Base-by-base conservation (phyloP, 1,139 yeast species). In the Geotrichum fermentans region DNA sequence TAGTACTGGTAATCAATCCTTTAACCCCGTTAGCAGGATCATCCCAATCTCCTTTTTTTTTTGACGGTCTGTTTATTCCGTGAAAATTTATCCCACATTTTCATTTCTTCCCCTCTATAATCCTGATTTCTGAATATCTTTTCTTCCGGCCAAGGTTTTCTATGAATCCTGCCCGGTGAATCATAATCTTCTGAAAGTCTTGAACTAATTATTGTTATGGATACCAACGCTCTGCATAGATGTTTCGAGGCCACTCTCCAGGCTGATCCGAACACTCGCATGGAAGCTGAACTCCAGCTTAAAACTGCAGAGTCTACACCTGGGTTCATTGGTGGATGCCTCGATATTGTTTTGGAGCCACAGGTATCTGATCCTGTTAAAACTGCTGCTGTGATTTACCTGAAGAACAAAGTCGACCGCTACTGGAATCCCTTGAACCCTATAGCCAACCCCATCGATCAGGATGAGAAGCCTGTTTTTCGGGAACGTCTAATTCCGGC, bases 181-280 rank as follows among this genome's bases (percentile, higher is more conserved):
- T 24, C n/a, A n/a, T n/a, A n/a, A n/a, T n/a, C n/a, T n/a, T n/a
- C n/a, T n/a, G n/a, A n/a, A n/a, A n/a, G n/a, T n/a, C n/a, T n/a
- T n/a, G n/a, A n/a, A n/a, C n/a, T n/a, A n/a, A n/a, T n/a, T n/a
- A n/a, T n/a, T n/a, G n/a, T 28, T 26, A 86, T 87, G 92, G 88
- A 87, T 65, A 78, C 80, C 26, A 70, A 74, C 54, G 71, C 75
- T 14, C 73, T 88, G 42, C 80, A 85, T 62, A 80, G 79, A 59
- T 85, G 94, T 66, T 88, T 92, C 63, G 78, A 83, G 29, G 90
- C 87, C 18, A 88, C 97, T 1, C 73, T 90, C 42, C 82, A 80
- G 58, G 80, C 87, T 0, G 82, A 84, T 60, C 83, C 77, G 50
- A 64, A 66, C 17, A 69, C 75, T 24, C 78, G 96, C 59, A 73